A percentile compares a stretch with the other conserved stretches of the same genome.
phyloP scores from a whole-genome alignment of 1,139 yeast species.

The Casaregolazyma lundiana region DNA sequence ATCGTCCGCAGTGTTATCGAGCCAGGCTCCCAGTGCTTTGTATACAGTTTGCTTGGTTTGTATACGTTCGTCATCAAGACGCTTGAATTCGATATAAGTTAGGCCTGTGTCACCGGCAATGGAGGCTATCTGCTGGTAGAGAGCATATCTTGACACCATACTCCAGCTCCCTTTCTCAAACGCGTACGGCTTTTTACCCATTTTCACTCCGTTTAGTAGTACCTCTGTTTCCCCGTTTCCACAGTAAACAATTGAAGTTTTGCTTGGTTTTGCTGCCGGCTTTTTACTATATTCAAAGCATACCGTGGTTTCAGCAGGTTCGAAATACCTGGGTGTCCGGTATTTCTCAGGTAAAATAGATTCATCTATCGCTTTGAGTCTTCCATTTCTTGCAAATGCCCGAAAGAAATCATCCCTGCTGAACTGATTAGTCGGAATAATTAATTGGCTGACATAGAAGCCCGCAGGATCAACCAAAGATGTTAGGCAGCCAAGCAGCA shows the following conservation, averaged over 20 bases:
- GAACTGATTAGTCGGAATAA: constrained; percentile 44
- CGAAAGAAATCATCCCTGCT: constrained; percentile 42
- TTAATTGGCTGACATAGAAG: constrained; percentile 49
- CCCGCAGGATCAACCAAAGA: constrained; percentile 38
- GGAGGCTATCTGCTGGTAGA: neutral
- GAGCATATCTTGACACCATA: constrained; percentile 19
- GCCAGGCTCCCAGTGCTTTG: constrained; percentile 27
- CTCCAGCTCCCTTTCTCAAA: constrained; percentile 23
- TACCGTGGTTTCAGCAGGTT: constrained; percentile 14
- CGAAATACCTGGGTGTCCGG: constrained; percentile 10
- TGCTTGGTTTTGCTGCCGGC: constrained; percentile 20
- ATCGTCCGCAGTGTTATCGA: constrained; percentile 28
- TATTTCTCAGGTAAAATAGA: neutral
- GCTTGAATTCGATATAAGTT: constrained; percentile 17
- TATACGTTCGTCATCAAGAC: constrained; percentile 15
- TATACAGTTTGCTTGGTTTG: constrained; percentile 23
- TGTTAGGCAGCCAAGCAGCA: constrained; percentile 50
- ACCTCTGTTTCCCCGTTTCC: constrained; percentile 11
- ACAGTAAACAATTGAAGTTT: constrained; percentile 22
- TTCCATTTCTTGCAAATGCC: constrained; percentile 26
- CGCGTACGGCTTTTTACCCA: constrained; percentile 31
- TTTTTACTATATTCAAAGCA: constrained; percentile 18
- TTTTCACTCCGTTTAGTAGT: constrained; percentile 31
- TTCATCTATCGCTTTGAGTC: constrained; percentile 8
- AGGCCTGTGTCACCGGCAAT: neutral